phyloP scores from a whole-genome alignment of 1,284 basidiomycete species.

The Trametes pubescens region DNA sequence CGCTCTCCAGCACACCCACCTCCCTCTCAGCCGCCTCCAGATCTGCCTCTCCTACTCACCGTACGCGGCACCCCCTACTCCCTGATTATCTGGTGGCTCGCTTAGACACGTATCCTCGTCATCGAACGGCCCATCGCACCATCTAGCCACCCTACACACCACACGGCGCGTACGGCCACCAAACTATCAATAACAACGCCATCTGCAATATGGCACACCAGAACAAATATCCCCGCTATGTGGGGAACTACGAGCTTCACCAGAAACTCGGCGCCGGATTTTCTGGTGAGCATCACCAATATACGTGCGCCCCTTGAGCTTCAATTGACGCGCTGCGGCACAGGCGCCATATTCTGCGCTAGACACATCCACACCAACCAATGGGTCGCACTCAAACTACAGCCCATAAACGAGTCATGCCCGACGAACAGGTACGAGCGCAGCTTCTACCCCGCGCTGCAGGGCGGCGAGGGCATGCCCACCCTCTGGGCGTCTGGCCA shows the following conservation, averaged over 20 bases:
- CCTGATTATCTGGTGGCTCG: neutral
- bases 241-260: slow-evolving; percentile 44
- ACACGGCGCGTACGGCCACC: slow-evolving; percentile 12
- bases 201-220: slow-evolving; percentile 19
- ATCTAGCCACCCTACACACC: slow-evolving; percentile 5
- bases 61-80: slow-evolving; percentile 4
- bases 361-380: slow-evolving; percentile 60
- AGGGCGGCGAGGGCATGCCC: slow-evolving; percentile 79
- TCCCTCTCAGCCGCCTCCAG: slow-evolving; percentile 1
- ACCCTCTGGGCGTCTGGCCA: slow-evolving; percentile 68
- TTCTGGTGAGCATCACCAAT: slow-evolving; percentile 37
- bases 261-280: slow-evolving; percentile 46
- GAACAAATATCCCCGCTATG: slow-evolving; percentile 35
- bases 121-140: neutral
- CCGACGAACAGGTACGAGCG: slow-evolving; percentile 79
- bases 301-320: slow-evolving; percentile 7
- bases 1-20: slow-evolving; percentile 18
- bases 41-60: neutral
- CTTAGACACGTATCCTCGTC: neutral
- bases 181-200: slow-evolving; percentile 13
- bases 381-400: slow-evolving; percentile 75
- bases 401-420: slow-evolving; percentile 70
- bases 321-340: neutral
- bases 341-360: slow-evolving; percentile 75
- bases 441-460: slow-evolving; percentile 70